Evolutionary conservation across 2,329 filamentous ascomycete genomes (phyloP).

Genomic region (Colletotrichum sp.): DNA sequence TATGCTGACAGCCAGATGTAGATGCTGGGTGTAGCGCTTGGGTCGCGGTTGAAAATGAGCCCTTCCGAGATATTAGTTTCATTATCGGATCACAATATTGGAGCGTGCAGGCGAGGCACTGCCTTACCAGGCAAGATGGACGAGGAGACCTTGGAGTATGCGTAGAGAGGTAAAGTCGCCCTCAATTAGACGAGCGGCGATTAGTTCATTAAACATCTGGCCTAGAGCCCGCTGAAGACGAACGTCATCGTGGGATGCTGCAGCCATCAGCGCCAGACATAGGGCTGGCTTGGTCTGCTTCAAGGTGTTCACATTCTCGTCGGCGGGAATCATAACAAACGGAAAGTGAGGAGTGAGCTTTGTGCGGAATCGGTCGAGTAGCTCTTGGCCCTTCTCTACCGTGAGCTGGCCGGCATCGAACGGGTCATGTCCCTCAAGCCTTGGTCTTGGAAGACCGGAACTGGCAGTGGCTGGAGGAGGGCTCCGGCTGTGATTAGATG

Average conservation of each 20-base stretch:
- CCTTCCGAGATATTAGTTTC: constrained; percentile 22
- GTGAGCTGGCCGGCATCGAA: constrained; percentile 27
- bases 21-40: constrained; percentile 32
- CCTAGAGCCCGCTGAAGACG: constrained; percentile 29
- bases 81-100: not conserved
- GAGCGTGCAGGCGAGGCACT: not conserved
- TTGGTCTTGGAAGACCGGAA: not conserved
- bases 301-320: constrained; percentile 23
- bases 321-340: constrained; percentile 29
- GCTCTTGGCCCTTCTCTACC: constrained; percentile 27
- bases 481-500: not conserved
- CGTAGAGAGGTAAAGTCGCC: constrained; percentile 32
- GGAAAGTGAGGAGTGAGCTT: constrained; percentile 33
- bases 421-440: constrained; percentile 10
- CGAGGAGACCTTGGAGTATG: constrained; percentile 33
- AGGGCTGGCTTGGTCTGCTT: constrained; percentile 26
- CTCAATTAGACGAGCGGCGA: constrained; percentile 25
- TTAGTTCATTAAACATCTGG: constrained; percentile 30
- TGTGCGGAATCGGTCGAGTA: constrained; percentile 27
- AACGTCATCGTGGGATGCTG: constrained; percentile 25
- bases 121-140: constrained; percentile 35
- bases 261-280: constrained; percentile 33
- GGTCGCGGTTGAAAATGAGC: constrained; percentile 35
- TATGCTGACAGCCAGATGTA: constrained; percentile 35
- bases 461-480: not conserved